Evolutionary conservation across 225 moss, liverwort and hornwort genomes (phyloP).

Genomic region (Neckera pumila): DNA sequence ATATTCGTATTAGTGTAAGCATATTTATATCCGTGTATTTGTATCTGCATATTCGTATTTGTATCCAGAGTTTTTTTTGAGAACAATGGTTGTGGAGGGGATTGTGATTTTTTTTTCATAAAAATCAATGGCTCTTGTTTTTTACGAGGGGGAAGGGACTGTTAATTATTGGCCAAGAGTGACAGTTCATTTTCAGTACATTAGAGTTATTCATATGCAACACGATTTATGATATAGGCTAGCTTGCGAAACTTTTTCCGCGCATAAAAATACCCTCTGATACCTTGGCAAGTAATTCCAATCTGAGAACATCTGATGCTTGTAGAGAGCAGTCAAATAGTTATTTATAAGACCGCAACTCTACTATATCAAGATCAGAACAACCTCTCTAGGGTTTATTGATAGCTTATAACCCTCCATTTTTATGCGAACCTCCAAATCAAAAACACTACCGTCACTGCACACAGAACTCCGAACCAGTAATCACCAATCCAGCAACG

Average conservation of each 20-base stretch:
- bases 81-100: too few relatives aligned
- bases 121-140: too few relatives aligned
- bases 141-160: too few relatives aligned
- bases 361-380: neutral
- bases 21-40: too few relatives aligned
- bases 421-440: conserved; percentile 55
- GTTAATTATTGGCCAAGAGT: too few relatives aligned
- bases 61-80: too few relatives aligned
- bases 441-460: conserved; percentile 1
- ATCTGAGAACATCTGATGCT: neutral
- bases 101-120: too few relatives aligned
- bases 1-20: too few relatives aligned
- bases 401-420: conserved; percentile 22
- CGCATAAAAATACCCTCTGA: neutral
- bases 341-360: neutral
- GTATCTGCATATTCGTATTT: too few relatives aligned
- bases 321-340: neutral
- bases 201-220: too few relatives aligned
- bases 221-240: conserved; percentile 41
- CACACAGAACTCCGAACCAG: neutral
- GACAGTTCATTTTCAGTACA: too few relatives aligned
- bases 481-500: conserved; percentile 7
- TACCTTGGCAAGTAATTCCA: neutral
- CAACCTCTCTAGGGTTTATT: neutral
- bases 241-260: conserved; percentile 21